Evolutionary conservation across 1,284 basidiomycete genomes (phyloP), one percentile per base, ranked within the genome.

Genomic region (Apiotrichum akiyoshidainum): DNA sequence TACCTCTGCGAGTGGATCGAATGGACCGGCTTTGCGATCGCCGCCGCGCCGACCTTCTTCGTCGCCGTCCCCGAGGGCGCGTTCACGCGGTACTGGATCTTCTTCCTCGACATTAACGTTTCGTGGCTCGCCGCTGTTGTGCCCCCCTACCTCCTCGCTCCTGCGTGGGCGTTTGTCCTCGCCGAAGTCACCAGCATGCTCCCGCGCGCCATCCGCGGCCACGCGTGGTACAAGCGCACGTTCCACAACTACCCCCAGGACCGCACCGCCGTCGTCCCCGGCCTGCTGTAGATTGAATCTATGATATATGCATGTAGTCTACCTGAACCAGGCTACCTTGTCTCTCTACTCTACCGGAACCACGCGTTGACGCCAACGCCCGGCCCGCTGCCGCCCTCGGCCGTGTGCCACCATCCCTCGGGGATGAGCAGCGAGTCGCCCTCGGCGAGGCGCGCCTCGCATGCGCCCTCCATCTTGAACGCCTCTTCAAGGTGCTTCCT

Each of bases 1-100:
- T 96, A 96, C 76, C 80, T 92, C 52, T 92, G 88, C 77, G 92
- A 95, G 76, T 96, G 81, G 90, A 66, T 87, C 54, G 91, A 93
- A 76, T 93, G 89, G 89, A 69, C 85, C 11, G 88, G 86, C 11
- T 92, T 86, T 70, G 87, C 90, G 1, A 70, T 91, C 34, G 87
- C 88, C 13, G 68, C 73, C 5, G 60, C 66, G 5, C 68, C 72
- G 5, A 55, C 46, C 14, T 42, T 60, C 22, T n/a, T 65, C 57
- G 44, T 64, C 35, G 33, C 65, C 31, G 54, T 66, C 12, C 61
- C 66, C 10, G 7, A 64, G 17, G 48, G 21, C 47, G 47, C 47
- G 34, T 48, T 37, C n/a, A 7, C n/a, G 26, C 26, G 26, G 33
- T 14, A 56, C 2, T 31, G 48, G 17, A 34, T 21, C 5, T n/a